Base-by-base conservation (phyloP, 2,329 filamentous ascomycete genomes). In the Coniochaeta sp. region DNA sequence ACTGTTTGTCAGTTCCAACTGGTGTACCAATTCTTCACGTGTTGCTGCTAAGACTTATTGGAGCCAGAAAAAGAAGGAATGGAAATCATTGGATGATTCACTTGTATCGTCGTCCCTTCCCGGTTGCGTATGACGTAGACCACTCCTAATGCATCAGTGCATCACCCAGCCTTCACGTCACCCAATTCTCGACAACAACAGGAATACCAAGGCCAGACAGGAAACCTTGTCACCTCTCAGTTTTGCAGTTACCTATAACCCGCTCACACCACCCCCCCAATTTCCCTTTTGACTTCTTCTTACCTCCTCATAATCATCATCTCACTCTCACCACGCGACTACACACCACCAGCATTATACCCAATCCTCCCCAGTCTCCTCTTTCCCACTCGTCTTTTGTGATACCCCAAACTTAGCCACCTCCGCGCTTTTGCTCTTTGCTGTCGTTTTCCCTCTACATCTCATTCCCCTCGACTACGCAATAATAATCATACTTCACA, bases 371-470 rank as follows among this genome's bases (percentile, higher is more conserved):
- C n/a, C n/a, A n/a, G n/a, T n/a, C n/a, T n/a, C n/a, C n/a, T 4
- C 18, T 30, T 31, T 48, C 8, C 26, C 28, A n/a, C 20, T 42
- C 20, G 24, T 32, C 16, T n/a, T 42, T 49, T 52, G 46, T 52
- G 51, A 52, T 52, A 52, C n/a, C 51, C 48, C 50, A 32, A 20
- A 1, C 52, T 30, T 26, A 33, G n/a, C n/a, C n/a, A 51, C 38
- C n/a, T 14, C 38, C 20, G 40, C 50, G 28, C 30, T n/a, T 26
- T 20, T 47, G 24, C 38, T 24, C n/a, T 18, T 26, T 48, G 20
- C 24, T 16, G 38, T 46, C 28, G 30, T 48, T 38, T 31, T 46
- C 27, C 31, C 28, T 16, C 48, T 47, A 8, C 24, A 48, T 48
- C 45, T 33, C 33, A 26, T n/a, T 48, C n/a, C 35, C 52, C 33